A percentile compares a stretch with the other conserved stretches of the same genome.
phyloP scores from a whole-genome alignment of 768 basidiomycete species.

The Boletus rubroflammeus region DNA sequence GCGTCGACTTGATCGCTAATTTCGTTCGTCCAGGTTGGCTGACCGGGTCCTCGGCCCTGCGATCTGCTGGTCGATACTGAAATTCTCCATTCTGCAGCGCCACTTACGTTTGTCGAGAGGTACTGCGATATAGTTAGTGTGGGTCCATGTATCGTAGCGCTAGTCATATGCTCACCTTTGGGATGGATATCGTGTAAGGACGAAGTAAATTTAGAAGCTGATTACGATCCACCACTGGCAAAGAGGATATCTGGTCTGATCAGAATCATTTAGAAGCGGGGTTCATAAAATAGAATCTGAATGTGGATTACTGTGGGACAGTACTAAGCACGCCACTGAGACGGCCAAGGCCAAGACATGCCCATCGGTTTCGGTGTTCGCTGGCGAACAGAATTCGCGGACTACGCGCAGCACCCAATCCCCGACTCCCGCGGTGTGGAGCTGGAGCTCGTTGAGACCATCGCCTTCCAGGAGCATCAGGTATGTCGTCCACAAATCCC shows the following conservation, averaged over 20 bases:
- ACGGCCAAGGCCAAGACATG: conserved; percentile 26
- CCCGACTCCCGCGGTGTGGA: conserved; percentile 40
- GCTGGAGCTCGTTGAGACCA: conserved; percentile 44
- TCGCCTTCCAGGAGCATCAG: conserved; percentile 61
- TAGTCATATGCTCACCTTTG: conserved; percentile 27
- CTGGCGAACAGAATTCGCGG: conserved; percentile 12
- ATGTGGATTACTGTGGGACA: conserved; percentile 35
- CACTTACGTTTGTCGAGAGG: conserved; percentile 27
- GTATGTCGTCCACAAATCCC: conserved; percentile 55
- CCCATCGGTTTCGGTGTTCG: conserved; percentile 5
- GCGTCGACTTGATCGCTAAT: conserved; percentile 9
- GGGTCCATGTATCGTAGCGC: background rate
- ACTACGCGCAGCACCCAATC: conserved; percentile 26
- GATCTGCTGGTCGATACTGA: conserved; percentile 21
- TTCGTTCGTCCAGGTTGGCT: background rate
- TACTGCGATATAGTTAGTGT: conserved; percentile 24
- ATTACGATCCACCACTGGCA: conserved; percentile 37
- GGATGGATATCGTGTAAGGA: conserved; percentile 33
- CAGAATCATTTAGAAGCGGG: conserved; percentile 24
- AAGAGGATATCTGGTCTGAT: conserved; percentile 38
- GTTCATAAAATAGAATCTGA: conserved; percentile 22
- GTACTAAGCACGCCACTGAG: conserved; percentile 34
- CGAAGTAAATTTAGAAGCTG: conserved; percentile 41
- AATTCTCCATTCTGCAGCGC: conserved; percentile 13
- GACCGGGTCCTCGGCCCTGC: conserved; percentile 19